Conservation (phyloP, 176 grass and related monocot species). For the Juncus effusus region DNA sequence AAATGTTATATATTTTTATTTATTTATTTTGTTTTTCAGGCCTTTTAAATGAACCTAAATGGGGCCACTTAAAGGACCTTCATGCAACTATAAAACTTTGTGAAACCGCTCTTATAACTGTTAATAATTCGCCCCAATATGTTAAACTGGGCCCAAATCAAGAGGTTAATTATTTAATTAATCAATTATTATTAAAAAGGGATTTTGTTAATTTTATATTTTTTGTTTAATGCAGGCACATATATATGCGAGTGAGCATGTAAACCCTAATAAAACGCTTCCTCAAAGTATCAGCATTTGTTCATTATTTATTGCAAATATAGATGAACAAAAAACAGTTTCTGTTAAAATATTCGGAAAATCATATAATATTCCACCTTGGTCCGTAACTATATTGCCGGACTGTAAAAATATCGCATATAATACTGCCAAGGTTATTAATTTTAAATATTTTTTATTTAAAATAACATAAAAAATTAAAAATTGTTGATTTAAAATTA, state of each 20-base stretch:
- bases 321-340: constrained; percentile 81
- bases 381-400: constrained; percentile 97
- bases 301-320: constrained; percentile 94
- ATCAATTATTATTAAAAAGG: constrained; percentile 14
- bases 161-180: constrained; percentile 52
- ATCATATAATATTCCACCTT: constrained; percentile 74
- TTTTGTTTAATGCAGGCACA: constrained; percentile 71
- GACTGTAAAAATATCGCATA: constrained; percentile 80
- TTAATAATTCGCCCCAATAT: constrained; percentile 73
- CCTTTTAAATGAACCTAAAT: constrained; percentile 85
- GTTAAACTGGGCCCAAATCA: constrained; percentile 87
- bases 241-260: constrained; percentile 57
- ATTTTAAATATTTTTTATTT: constrained; percentile 9
- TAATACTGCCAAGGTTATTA: constrained; percentile 73
- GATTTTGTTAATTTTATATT: constrained; percentile 15
- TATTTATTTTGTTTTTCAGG: constrained; percentile 48
- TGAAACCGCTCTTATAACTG: constrained; percentile 81
- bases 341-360: constrained; percentile 70
- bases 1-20: constrained; percentile 12
- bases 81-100: constrained; percentile 88
- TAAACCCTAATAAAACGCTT: constrained; percentile 56
- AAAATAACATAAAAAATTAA: constrained; percentile 10
- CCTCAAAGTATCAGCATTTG: constrained; percentile 53
- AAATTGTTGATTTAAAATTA: constrained; percentile 25
- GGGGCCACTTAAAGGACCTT: constrained; percentile 89